These are phyloP conservation scores for Penicillium fimorum DNA, from an alignment of 495 filamentous ascomycete species.

Conservation along the genomic window DNA sequence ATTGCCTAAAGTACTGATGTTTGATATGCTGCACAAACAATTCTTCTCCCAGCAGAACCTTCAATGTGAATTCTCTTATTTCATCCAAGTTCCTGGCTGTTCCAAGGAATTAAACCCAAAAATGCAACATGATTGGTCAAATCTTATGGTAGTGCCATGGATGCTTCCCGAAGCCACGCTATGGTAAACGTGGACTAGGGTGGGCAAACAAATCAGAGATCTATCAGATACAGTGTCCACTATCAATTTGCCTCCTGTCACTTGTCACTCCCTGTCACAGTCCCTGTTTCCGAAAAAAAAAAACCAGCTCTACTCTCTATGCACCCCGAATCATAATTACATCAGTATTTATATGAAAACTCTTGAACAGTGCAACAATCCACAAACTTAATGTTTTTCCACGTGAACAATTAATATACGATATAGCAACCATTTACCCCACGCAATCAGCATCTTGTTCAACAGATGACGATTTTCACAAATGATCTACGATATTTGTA, in stretches of 20 bases:
- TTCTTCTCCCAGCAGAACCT: neutral
- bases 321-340: conserved; percentile 28
- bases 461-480: neutral
- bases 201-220: conserved; percentile 14
- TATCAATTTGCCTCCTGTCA: conserved; percentile 20
- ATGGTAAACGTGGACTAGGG: conserved; percentile 16
- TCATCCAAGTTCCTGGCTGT: conserved; percentile 1
- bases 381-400: neutral
- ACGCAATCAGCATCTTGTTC: neutral
- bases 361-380: conserved; percentile 17
- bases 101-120: neutral
- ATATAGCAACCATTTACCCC: neutral
- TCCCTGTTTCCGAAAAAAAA: neutral
- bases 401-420: neutral
- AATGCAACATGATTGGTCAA: conserved; percentile 10
- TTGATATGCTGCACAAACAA: neutral
- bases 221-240: conserved; percentile 2
- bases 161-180: conserved; percentile 12
- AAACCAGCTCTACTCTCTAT: neutral
- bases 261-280: conserved; percentile 9
- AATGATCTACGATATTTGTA: neutral
- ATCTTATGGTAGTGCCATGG: conserved; percentile 20
- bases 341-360: conserved; percentile 16
- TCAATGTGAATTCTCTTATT: neutral
- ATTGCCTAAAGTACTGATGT: neutral